Percentiles rank a stretch among this genome's conserved stretches.
Conservation (phyloP, 1,284 basidiomycete genomes). For the Testicularia cyperi region DNA sequence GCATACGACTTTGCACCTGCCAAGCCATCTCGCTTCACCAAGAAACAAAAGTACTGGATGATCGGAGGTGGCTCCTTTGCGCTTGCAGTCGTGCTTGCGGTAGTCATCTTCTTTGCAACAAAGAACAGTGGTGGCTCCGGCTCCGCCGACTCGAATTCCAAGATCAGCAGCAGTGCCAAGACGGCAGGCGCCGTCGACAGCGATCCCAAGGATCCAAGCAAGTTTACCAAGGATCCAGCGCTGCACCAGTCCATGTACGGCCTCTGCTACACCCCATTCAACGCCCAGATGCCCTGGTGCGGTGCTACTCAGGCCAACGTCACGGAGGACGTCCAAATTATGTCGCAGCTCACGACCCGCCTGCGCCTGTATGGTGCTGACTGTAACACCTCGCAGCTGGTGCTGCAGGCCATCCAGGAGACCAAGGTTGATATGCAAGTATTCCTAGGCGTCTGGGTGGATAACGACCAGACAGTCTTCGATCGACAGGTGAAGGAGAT, state of each 20-base stretch:
- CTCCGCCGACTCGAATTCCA: neutral
- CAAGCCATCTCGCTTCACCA: slow-evolving; percentile 13
- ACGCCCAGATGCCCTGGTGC: slow-evolving; percentile 60
- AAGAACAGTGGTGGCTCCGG: slow-evolving; percentile 8
- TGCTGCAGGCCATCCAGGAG: slow-evolving; percentile 76
- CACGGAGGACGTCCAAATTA: slow-evolving; percentile 63
- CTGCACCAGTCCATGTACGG: slow-evolving; percentile 69
- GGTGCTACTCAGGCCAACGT: slow-evolving; percentile 62
- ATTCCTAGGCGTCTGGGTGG: slow-evolving; percentile 77
- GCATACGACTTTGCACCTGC: slow-evolving; percentile 7
- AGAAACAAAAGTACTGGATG: slow-evolving; percentile 22
- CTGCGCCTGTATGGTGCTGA: slow-evolving; percentile 62
- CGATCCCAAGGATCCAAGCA: slow-evolving; percentile 68
- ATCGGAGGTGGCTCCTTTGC: slow-evolving; percentile 12
- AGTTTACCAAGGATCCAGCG: slow-evolving; percentile 68
- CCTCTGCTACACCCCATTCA: slow-evolving; percentile 48
- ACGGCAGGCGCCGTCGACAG: slow-evolving; percentile 36
- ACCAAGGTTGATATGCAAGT: slow-evolving; percentile 86
- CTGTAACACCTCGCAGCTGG: slow-evolving; percentile 65
- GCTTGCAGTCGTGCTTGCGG: slow-evolving; percentile 18
- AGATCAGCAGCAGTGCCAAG: neutral
- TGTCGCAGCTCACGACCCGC: slow-evolving; percentile 60
- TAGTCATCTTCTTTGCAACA: slow-evolving; percentile 34
- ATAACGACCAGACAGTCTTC: slow-evolving; percentile 71
- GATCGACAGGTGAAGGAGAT: slow-evolving; percentile 72